Percentiles rank a stretch among this genome's conserved stretches.
Conservation (phyloP, 2,329 filamentous ascomycete species). For the Chalaropsis thielavioides region DNA sequence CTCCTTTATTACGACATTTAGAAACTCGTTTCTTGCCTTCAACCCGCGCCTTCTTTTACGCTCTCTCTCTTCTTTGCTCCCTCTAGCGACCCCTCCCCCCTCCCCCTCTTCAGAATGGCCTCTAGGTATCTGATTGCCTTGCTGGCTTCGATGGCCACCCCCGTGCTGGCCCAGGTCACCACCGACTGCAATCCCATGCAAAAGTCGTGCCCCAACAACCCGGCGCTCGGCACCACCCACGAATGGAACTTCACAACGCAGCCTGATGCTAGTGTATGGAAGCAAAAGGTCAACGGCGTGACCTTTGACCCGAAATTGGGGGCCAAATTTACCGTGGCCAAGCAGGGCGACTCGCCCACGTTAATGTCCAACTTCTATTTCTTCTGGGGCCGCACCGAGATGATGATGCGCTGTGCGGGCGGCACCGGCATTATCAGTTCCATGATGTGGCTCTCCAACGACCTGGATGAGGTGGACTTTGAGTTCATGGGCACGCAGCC, state of each 20-base stretch:
- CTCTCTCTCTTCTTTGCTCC: background rate
- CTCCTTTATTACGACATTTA: background rate
- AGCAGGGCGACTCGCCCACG: slow-evolving; percentile 62
- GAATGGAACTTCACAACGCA: slow-evolving; percentile 50
- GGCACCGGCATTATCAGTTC: slow-evolving; percentile 67
- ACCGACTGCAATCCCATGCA: slow-evolving; percentile 68
- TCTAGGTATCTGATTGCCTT: slow-evolving; percentile 18
- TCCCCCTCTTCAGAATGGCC: background rate
- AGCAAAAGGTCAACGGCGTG: slow-evolving; percentile 50
- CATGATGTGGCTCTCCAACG: slow-evolving; percentile 70
- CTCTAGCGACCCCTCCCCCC: background rate
- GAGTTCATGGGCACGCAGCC: slow-evolving; percentile 60
- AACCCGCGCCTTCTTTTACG: background rate
- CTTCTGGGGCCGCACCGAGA: slow-evolving; percentile 69
- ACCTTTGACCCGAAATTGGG: slow-evolving; percentile 46
- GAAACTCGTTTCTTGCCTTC: background rate
- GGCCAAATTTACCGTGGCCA: slow-evolving; percentile 55
- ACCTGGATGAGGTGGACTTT: slow-evolving; percentile 80
- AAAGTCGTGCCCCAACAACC: slow-evolving; percentile 52
- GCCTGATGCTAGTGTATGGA: slow-evolving; percentile 48
- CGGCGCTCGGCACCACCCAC: slow-evolving; percentile 52
- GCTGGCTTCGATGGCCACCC: slow-evolving; percentile 26
- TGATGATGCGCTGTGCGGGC: slow-evolving; percentile 59
- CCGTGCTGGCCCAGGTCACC: slow-evolving; percentile 54
- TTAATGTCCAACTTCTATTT: slow-evolving; percentile 70